These are phyloP conservation scores for Colletotrichum abscissum DNA, from an alignment of 2,329 filamentous ascomycete genomes.

Conservation along the genomic window DNA sequence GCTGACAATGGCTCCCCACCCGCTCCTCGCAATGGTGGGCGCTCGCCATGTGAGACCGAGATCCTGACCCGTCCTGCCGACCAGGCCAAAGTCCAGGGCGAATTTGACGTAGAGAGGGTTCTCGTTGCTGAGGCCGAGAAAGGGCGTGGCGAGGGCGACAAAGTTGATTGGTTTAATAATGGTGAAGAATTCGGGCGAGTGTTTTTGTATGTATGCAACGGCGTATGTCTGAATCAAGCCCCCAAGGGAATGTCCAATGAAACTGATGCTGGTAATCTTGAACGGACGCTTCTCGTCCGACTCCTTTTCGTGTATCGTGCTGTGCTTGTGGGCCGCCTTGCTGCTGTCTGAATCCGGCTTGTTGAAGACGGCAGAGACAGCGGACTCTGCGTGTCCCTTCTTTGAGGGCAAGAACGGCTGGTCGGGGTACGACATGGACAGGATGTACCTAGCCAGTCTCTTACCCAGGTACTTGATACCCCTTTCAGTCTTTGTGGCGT, in stretches of 20 bases:
- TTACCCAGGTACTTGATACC: constrained; percentile 98
- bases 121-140: constrained; percentile 93
- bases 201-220: constrained; percentile 95
- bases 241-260: constrained; percentile 91
- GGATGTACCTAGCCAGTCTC: constrained; percentile 88
- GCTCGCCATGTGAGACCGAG: constrained; percentile 94
- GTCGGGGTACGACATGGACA: constrained; percentile 92
- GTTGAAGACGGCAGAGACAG: constrained; percentile 40
- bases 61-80: constrained; percentile 96
- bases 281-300: constrained; percentile 67
- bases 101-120: constrained; percentile 98
- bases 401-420: constrained; percentile 83
- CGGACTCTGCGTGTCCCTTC: constrained; percentile 59
- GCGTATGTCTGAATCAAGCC: constrained; percentile 94
- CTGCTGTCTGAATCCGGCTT: constrained; percentile 52
- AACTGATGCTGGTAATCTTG: constrained; percentile 93
- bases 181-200: constrained; percentile 91
- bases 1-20: constrained; percentile 89
- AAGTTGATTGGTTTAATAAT: constrained; percentile 91
- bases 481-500: constrained; percentile 89
- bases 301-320: constrained; percentile 63
- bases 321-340: constrained; percentile 68
- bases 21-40: constrained; percentile 84
- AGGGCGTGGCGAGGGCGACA: constrained; percentile 86
- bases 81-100: constrained; percentile 93